Evolutionary conservation across 768 basidiomycete genomes (phyloP), one percentile per base, ranked within the genome.

Genomic region (Podaxis sp.): DNA sequence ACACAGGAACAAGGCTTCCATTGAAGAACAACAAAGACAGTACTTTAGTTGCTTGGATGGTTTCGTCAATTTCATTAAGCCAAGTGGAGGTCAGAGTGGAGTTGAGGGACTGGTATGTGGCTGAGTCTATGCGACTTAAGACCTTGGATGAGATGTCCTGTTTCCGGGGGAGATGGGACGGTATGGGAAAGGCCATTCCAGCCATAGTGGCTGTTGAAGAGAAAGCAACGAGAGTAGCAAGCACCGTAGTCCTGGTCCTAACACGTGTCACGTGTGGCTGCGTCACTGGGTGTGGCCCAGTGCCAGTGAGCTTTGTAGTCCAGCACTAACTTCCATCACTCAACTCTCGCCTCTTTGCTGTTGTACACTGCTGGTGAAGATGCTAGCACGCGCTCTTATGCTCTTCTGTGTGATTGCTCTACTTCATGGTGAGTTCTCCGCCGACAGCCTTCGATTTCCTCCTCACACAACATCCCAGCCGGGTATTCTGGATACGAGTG

Each of bases 401-500:
- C 49, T 79, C 20, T 52, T 84, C 26, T 83, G 84, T 41, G 76
- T 76, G 4, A 51, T 85, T 65, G 75, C 75, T 20, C 71, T 87
- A 13, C 74, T 88, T 64, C 87, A 89, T 67, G 82, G 87, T 88
- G 63, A 64, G 76, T 49, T 49, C 56, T 54, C 49, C n/a, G 26
- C 17, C 28, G 2, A 59, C 30, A 63, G 33, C 62, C 12, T 24
- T 46, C n/a, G 12, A n/a, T 11, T 56, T 49, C 15, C 61, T 58
- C 46, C 17, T 61, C 30, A 24, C 28, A 58, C 22, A 46, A 51
- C 41, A 66, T 66, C 30, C 44, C 68, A 93, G 91, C 90, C 50
- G 88, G 90, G 20, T 93, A 86, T 72, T 92, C 92, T 17, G 85
- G 88, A 2, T 93, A 91, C 72, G 90, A 93, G 78, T 85, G 91